Evolutionary conservation across 2,329 filamentous ascomycete genomes (phyloP).

Genomic region (Colletotrichum navitas): DNA sequence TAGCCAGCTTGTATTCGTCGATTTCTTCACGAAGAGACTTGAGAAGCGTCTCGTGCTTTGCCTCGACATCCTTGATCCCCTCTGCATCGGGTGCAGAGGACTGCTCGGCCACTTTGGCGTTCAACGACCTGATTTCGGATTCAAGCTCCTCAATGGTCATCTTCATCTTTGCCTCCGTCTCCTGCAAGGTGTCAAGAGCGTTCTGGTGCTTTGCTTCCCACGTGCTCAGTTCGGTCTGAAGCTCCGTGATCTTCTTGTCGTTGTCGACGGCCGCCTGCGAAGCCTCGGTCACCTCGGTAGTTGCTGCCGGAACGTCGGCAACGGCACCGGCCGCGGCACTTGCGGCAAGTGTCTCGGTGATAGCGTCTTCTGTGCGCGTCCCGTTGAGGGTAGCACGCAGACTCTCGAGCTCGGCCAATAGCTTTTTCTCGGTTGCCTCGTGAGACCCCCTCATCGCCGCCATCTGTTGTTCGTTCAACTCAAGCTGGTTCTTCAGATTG

Average conservation of each 20-base stretch:
- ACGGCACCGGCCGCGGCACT: conserved; percentile 30
- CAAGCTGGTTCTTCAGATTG: conserved; percentile 87
- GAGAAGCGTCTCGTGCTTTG: conserved; percentile 71
- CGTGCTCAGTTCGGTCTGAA: conserved; percentile 77
- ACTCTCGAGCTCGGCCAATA: conserved; percentile 77
- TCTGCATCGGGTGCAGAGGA: conserved; percentile 56
- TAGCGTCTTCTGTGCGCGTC: conserved; percentile 2
- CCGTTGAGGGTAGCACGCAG: conserved; percentile 68
- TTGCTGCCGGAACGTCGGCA: conserved; percentile 37
- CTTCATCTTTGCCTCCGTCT: conserved; percentile 79
- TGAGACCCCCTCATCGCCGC: conserved; percentile 79
- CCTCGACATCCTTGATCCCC: conserved; percentile 62
- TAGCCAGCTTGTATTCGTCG: conserved; percentile 82
- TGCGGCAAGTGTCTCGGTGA: conserved; percentile 33
- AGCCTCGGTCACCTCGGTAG: conserved; percentile 45
- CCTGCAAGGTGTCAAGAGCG: conserved; percentile 77
- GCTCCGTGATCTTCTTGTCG: conserved; percentile 70
- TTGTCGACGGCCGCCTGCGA: conserved; percentile 56
- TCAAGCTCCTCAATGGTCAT: conserved; percentile 82
- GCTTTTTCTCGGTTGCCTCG: conserved; percentile 78
- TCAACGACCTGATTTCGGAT: conserved; percentile 64
- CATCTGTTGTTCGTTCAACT: conserved; percentile 87
- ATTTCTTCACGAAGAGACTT: conserved; percentile 78
- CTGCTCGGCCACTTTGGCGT: conserved; percentile 62
- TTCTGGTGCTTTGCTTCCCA: conserved; percentile 84